Conservation (phyloP, 2,329 filamentous ascomycete species). For the Penicillium sp. region DNA sequence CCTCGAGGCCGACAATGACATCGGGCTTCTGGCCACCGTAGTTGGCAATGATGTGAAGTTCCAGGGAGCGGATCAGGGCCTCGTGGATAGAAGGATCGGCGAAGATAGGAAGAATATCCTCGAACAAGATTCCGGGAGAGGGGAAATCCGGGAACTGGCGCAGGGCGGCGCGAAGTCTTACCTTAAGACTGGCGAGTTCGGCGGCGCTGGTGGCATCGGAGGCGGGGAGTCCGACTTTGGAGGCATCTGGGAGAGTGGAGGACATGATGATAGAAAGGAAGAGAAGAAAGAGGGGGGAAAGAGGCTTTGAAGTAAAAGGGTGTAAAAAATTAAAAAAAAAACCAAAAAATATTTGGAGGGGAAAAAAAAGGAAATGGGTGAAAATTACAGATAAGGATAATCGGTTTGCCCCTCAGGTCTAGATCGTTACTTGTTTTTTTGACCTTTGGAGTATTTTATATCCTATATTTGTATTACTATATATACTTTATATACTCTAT, state of each 20-base stretch:
- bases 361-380: constrained; percentile 13
- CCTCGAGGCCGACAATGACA: constrained; percentile 89
- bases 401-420: constrained; percentile 7
- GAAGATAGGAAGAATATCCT: constrained; percentile 97
- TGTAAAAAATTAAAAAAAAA: constrained; percentile 20
- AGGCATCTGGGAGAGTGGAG: constrained; percentile 41
- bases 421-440: not conserved
- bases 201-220: constrained; percentile 47
- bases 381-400: constrained; percentile 16
- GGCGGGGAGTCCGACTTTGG: constrained; percentile 47
- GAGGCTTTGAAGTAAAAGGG: constrained; percentile 19
- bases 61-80: constrained; percentile 77
- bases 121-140: constrained; percentile 87
- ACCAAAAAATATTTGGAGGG: constrained; percentile 17
- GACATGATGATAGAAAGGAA: constrained; percentile 39
- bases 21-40: constrained; percentile 69
- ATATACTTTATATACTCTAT: not conserved
- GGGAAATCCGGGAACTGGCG: constrained; percentile 92
- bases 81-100: constrained; percentile 71
- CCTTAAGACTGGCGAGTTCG: constrained; percentile 64
- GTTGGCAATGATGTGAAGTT: constrained; percentile 71
- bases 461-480: not conserved
- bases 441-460: not conserved
- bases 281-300: constrained; percentile 17
- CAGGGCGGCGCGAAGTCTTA: constrained; percentile 69